Percentiles rank a stretch among this genome's conserved stretches.
These are phyloP conservation scores for Lactifluus hygrophoroides DNA, from an alignment of 768 basidiomycete species.

Conservation along the genomic window DNA sequence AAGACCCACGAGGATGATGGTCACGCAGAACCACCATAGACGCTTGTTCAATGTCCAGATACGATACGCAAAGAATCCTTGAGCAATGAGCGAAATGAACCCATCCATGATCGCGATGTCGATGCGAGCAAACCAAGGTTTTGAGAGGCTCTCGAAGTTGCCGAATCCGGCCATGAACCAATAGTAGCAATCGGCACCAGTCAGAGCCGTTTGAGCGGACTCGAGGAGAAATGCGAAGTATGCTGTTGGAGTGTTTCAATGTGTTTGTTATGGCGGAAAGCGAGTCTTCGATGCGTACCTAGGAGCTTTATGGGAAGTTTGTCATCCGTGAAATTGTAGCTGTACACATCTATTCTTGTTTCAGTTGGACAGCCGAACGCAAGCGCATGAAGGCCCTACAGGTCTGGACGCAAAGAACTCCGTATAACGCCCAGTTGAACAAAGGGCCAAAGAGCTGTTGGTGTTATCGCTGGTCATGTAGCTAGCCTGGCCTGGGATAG, in stretches of 20 bases:
- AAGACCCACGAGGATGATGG: neutral
- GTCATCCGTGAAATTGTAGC: slow-evolving; percentile 9
- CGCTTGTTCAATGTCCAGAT: slow-evolving; percentile 9
- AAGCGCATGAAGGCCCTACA: neutral
- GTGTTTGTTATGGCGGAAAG: neutral
- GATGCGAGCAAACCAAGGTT: neutral
- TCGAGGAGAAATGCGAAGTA: slow-evolving; percentile 2
- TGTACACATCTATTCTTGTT: neutral
- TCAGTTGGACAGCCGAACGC: neutral
- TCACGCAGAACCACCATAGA: neutral
- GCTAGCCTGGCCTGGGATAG: neutral
- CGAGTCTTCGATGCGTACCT: neutral
- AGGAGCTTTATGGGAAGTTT: neutral
- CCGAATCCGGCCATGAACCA: slow-evolving; percentile 15
- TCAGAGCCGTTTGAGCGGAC: slow-evolving; percentile 7
- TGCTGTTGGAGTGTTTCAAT: neutral
- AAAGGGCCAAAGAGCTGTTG: too few species aligned
- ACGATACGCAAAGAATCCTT: slow-evolving; percentile 8
- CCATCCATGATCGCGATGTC: slow-evolving; percentile 3
- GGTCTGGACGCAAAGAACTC: too few species aligned
- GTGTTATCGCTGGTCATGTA: neutral
- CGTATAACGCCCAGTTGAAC: too few species aligned
- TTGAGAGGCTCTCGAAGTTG: neutral
- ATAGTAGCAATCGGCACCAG: slow-evolving; percentile 10
- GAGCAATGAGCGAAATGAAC: slow-evolving; percentile 5